These are phyloP conservation scores for Erythrophleum ivorense DNA, from an alignment of 331 rosid genomes.

Conservation along the genomic window DNA sequence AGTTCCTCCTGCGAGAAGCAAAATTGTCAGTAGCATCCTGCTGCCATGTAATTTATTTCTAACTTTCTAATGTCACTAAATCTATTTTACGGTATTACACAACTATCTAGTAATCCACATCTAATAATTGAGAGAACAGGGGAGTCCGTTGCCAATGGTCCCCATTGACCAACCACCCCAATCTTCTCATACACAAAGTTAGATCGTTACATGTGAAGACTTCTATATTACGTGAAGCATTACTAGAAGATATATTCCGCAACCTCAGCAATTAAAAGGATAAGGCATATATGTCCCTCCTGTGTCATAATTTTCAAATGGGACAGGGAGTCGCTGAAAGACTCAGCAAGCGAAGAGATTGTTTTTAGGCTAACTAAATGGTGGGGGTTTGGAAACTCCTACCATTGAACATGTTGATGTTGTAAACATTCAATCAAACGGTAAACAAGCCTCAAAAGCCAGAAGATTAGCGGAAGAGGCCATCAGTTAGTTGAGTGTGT, in stretches of 20 bases:
- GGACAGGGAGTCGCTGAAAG: conserved; percentile 18
- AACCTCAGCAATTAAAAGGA: background rate
- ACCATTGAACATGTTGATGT: background rate
- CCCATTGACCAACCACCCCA: background rate
- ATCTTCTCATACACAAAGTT: background rate
- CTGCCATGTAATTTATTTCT: background rate
- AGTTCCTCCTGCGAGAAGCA: conserved; percentile 72
- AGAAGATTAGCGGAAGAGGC: conserved; percentile 7
- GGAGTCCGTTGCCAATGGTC: background rate
- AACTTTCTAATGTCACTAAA: background rate
- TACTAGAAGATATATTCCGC: background rate
- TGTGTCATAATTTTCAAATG: background rate
- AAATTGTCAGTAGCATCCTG: background rate
- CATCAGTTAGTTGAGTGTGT: background rate
- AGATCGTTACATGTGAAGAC: background rate
- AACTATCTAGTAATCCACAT: background rate
- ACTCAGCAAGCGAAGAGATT: background rate
- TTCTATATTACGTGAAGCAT: background rate
- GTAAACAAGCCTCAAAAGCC: background rate
- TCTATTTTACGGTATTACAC: background rate
- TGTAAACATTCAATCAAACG: too few relatives aligned
- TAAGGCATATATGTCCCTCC: background rate
- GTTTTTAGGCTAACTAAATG: conserved; percentile 39
- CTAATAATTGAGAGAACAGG: background rate
- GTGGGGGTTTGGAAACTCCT: conserved; percentile 28